Evolutionary conservation across 2,329 filamentous ascomycete genomes (phyloP).

Genomic region (Didymella exigua): DNA sequence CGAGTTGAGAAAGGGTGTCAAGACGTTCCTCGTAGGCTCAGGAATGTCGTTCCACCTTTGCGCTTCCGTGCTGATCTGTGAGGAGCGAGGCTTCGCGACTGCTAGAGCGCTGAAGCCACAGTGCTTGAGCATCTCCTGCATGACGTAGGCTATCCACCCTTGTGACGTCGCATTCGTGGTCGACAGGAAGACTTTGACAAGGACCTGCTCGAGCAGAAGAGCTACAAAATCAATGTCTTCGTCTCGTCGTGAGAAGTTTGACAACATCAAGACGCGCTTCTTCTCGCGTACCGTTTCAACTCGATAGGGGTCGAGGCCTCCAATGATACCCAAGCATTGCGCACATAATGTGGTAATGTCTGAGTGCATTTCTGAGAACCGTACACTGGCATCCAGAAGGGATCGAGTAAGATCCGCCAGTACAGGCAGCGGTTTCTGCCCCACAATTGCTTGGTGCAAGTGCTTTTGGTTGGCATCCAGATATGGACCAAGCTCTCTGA

Average conservation of each 20-base stretch:
- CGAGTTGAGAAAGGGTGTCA: slow-evolving; percentile 88
- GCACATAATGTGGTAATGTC: slow-evolving; percentile 76
- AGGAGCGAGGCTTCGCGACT: slow-evolving; percentile 57
- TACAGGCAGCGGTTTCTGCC: slow-evolving; percentile 80
- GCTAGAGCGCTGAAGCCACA: slow-evolving; percentile 70
- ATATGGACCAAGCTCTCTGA: slow-evolving; percentile 77
- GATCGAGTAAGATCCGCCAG: slow-evolving; percentile 74
- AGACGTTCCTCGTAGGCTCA: slow-evolving; percentile 75
- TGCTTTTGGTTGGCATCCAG: slow-evolving; percentile 75
- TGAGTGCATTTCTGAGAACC: slow-evolving; percentile 71
- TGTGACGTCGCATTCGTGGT: slow-evolving; percentile 86
- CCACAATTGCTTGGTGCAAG: slow-evolving; percentile 77
- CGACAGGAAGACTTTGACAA: slow-evolving; percentile 90
- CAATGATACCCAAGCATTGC: slow-evolving; percentile 83
- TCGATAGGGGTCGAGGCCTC: slow-evolving; percentile 88
- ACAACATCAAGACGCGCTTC: slow-evolving; percentile 81
- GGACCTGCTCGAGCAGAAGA: slow-evolving; percentile 81
- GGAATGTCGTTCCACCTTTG: slow-evolving; percentile 80
- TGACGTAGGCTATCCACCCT: slow-evolving; percentile 89
- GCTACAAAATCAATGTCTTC: slow-evolving; percentile 87
- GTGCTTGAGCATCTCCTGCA: slow-evolving; percentile 86
- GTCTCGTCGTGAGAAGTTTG: slow-evolving; percentile 78
- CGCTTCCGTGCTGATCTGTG: slow-evolving; percentile 66
- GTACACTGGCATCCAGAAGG: slow-evolving; percentile 83
- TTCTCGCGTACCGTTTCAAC: slow-evolving; percentile 80